These are phyloP conservation scores for Capronia coronata DNA, from an alignment of 2,329 filamentous ascomycete species.

Conservation along the genomic window DNA sequence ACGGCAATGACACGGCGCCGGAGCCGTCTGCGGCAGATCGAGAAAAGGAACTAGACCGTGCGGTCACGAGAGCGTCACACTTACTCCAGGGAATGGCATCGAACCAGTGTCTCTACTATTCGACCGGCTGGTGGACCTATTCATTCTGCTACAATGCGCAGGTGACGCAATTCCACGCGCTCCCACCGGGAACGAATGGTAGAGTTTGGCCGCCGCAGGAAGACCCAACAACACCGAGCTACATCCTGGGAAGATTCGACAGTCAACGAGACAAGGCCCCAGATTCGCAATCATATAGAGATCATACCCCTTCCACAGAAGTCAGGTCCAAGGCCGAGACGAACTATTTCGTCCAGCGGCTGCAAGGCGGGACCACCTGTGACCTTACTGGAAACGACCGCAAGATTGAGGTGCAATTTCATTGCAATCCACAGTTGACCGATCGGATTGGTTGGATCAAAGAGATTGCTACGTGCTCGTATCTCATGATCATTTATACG, in stretches of 20 bases:
- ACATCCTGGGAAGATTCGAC: constrained; percentile 62
- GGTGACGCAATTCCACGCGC: constrained; percentile 83
- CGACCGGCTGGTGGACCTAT: constrained; percentile 93
- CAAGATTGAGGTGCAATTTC: constrained; percentile 72
- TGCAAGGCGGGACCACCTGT: constrained; percentile 73
- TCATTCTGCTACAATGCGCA: constrained; percentile 85
- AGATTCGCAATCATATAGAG: constrained; percentile 30
- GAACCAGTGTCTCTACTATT: constrained; percentile 67
- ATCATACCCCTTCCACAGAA: constrained; percentile 46
- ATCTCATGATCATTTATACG: constrained; percentile 88
- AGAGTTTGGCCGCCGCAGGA: constrained; percentile 64
- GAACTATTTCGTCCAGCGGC: constrained; percentile 75
- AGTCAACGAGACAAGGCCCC: constrained; percentile 27
- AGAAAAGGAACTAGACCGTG: constrained; percentile 70
- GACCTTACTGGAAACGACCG: constrained; percentile 76
- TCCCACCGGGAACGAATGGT: constrained; percentile 62
- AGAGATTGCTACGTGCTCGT: constrained; percentile 82
- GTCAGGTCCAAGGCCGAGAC: constrained; percentile 77
- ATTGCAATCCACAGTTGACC: constrained; percentile 68
- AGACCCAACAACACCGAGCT: constrained; percentile 69
- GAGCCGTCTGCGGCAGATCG: constrained; percentile 60
- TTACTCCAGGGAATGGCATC: constrained; percentile 70
- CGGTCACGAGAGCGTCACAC: constrained; percentile 71
- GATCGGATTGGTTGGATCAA: constrained; percentile 88
- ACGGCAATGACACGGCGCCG: constrained; percentile 60